A percentile compares a stretch with the other conserved stretches of the same genome.
phyloP scores from a whole-genome alignment of 2,329 filamentous ascomycete genomes.

The Pseudogymnoascus sp. region DNA sequence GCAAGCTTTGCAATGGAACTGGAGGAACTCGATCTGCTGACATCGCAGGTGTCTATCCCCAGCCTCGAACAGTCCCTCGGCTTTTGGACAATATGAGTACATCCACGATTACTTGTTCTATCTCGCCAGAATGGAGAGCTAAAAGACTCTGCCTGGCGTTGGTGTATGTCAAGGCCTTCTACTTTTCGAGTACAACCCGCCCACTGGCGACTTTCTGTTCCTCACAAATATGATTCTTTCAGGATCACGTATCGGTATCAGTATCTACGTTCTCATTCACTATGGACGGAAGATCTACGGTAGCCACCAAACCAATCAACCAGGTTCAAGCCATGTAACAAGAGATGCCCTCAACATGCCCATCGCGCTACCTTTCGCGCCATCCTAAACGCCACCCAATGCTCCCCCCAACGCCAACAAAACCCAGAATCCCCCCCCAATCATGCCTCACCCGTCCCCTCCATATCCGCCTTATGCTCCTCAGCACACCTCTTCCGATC shows the following conservation, averaged over 20 bases:
- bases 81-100: not conserved
- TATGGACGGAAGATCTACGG: not conserved
- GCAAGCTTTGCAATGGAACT: not conserved
- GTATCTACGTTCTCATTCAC: not conserved
- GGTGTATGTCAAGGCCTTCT: not conserved
- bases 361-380: not conserved
- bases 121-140: not conserved
- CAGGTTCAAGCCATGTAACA: not conserved
- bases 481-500: slow-evolving; percentile 20
- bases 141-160: not conserved
- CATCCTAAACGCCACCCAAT: not conserved
- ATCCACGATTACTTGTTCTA: not conserved
- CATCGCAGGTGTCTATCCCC: not conserved
- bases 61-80: too few species aligned
- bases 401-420: not conserved
- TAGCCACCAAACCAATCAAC: not conserved
- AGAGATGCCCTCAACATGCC: not conserved
- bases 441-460: not conserved
- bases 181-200: not conserved
- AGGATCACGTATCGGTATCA: not conserved
- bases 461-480: slow-evolving; percentile 24
- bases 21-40: not conserved
- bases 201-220: not conserved
- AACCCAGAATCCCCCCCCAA: not conserved
- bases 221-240: not conserved